Percentiles rank a stretch among this genome's conserved stretches.
Conservation (phyloP, 1,139 yeast species). For the Debaryomyces psychrophilus region DNA sequence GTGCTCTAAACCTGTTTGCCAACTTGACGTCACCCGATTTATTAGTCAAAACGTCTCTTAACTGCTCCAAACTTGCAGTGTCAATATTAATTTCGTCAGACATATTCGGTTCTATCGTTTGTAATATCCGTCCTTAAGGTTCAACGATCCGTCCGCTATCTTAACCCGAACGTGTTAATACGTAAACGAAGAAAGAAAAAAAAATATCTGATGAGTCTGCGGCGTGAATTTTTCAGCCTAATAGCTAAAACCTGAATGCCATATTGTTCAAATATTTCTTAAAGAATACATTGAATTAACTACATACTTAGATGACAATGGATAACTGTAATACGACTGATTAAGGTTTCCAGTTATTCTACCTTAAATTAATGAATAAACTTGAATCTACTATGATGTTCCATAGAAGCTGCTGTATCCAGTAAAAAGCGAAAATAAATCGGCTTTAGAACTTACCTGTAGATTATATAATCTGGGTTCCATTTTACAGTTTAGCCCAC, state of each 20-base stretch:
- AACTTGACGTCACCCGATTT: conserved; percentile 67
- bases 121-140: not conserved
- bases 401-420: not conserved
- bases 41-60: conserved; percentile 71
- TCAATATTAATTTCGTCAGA: conserved; percentile 46
- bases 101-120: not conserved
- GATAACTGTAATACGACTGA: not conserved
- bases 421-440: not conserved
- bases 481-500: conserved; percentile 2
- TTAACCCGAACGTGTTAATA: not conserved
- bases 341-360: not conserved
- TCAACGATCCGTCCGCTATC: not conserved
- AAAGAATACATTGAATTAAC: not conserved
- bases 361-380: not conserved
- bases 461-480: not conserved
- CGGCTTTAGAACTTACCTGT: conserved; percentile 2
- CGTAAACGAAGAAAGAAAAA: not conserved
- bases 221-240: conserved; percentile 6
- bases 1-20: conserved; percentile 89
- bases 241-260: not conserved
- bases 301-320: too few species aligned
- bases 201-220: conserved; percentile 8
- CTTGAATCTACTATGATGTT: not conserved
- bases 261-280: not conserved
- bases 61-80: conserved; percentile 60